phyloP scores from a whole-genome alignment of 305 asterid species.

The Fraxinus baroniana region DNA sequence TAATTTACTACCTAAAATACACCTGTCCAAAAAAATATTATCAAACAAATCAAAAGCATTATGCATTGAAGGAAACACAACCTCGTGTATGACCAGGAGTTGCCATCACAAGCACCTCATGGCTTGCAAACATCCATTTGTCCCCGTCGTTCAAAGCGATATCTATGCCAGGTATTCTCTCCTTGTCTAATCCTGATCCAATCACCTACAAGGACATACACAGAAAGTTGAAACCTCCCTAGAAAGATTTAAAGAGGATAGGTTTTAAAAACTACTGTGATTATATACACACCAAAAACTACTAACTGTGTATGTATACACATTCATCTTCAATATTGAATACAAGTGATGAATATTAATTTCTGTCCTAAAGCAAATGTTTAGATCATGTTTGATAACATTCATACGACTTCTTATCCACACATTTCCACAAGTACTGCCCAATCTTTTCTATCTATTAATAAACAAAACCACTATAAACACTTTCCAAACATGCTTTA shows the following conservation, averaged over 20 bases:
- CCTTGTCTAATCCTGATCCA: constrained; percentile 79
- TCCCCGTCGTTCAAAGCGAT: constrained; percentile 81
- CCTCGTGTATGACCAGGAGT: constrained; percentile 99
- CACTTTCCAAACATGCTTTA: background rate
- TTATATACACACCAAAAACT: background rate
- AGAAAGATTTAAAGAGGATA: background rate
- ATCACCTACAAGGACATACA: constrained; percentile 56
- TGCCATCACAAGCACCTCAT: constrained; percentile 82
- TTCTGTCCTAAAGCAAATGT: background rate
- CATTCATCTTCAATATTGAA: background rate
- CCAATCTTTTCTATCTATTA: background rate
- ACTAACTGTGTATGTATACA: background rate
- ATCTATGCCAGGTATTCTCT: constrained; percentile 96
- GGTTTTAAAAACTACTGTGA: background rate
- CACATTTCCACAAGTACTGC: background rate
- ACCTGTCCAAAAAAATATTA: background rate
- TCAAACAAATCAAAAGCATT: background rate
- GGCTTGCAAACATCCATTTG: constrained; percentile 98
- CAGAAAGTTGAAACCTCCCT: background rate
- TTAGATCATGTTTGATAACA: background rate
- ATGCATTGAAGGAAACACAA: constrained; percentile 26
- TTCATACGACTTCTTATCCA: background rate
- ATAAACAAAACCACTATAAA: too few relatives aligned
- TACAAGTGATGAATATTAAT: background rate
- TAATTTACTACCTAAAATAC: background rate